These are phyloP conservation scores for Geum urbanum DNA, from an alignment of 306 rosid species.

Conservation along the genomic window DNA sequence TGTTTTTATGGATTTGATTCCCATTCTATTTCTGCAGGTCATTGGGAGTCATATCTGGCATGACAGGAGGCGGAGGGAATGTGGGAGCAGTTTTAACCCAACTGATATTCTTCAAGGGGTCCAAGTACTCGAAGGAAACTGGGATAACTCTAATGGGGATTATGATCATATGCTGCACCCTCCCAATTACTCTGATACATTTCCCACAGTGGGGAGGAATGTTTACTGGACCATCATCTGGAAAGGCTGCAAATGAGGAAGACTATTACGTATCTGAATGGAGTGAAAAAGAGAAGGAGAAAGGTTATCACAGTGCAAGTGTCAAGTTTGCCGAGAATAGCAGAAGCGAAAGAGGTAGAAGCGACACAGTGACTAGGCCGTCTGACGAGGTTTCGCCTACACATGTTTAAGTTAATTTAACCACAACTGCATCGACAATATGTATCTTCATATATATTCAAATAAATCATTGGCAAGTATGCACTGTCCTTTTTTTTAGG, in stretches of 20 bases:
- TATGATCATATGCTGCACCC: constrained; percentile 67
- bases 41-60: constrained; percentile 72
- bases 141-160: constrained; percentile 86
- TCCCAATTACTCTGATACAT: constrained; percentile 50
- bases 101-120: constrained; percentile 74
- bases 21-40: constrained; percentile 44
- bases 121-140: constrained; percentile 59
- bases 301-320: constrained; percentile 56
- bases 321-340: constrained; percentile 76
- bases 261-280: constrained; percentile 76
- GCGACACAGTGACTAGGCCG: constrained; percentile 34
- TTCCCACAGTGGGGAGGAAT: constrained; percentile 97
- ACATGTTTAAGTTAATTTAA: constrained; percentile 20
- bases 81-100: constrained; percentile 86
- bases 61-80: constrained; percentile 97
- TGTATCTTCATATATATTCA: too few relatives aligned
- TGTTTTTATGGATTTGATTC: too few relatives aligned
- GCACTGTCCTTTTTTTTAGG: too few relatives aligned
- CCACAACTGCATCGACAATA: not conserved
- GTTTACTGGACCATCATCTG: constrained; percentile 57
- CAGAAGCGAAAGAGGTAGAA: constrained; percentile 54
- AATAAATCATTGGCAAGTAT: too few relatives aligned
- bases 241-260: constrained; percentile 47
- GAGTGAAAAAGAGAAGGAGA: constrained; percentile 55
- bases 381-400: constrained; percentile 28